Conservation (phyloP, 345 rosid genomes). For the Bruguiera parviflora region DNA sequence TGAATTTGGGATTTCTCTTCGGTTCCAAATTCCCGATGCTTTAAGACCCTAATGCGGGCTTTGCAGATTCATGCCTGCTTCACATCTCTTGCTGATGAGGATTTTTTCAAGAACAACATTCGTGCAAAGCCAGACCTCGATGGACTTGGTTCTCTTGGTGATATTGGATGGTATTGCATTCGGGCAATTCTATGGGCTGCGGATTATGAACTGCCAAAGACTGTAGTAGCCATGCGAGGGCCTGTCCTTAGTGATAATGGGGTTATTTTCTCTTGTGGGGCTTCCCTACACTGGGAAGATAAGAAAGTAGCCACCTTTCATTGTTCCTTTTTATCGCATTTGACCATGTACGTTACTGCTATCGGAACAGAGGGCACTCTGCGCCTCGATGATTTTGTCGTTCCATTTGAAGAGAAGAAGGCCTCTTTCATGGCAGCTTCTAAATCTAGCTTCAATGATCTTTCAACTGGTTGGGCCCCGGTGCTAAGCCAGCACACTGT, state of each 20-base stretch:
- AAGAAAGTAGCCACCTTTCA: constrained; percentile 57
- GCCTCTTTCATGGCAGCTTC: constrained; percentile 42
- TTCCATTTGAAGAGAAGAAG: constrained; percentile 65
- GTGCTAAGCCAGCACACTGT: constrained; percentile 46
- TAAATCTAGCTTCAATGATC: constrained; percentile 47
- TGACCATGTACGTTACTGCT: constrained; percentile 72
- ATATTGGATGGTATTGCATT: constrained; percentile 83
- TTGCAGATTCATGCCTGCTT: constrained; percentile 61
- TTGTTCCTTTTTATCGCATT: constrained; percentile 69
- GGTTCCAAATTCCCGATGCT: neutral
- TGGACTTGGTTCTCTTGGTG: constrained; percentile 80
- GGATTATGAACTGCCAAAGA: constrained; percentile 63
- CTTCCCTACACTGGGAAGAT: constrained; percentile 63
- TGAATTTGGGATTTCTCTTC: neutral
- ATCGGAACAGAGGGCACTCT: constrained; percentile 64
- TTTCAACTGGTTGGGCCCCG: constrained; percentile 40
- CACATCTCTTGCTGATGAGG: constrained; percentile 42
- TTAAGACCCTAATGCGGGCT: neutral
- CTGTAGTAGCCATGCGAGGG: constrained; percentile 45
- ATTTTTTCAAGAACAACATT: constrained; percentile 58
- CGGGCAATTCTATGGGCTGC: constrained; percentile 53
- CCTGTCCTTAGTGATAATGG: constrained; percentile 57
- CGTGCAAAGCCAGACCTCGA: constrained; percentile 90
- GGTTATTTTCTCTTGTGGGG: constrained; percentile 65
- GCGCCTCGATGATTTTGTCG: constrained; percentile 56